These are phyloP conservation scores for Didymosphaeria variabile DNA, from an alignment of 2,329 filamentous ascomycete genomes.

Conservation along the genomic window DNA sequence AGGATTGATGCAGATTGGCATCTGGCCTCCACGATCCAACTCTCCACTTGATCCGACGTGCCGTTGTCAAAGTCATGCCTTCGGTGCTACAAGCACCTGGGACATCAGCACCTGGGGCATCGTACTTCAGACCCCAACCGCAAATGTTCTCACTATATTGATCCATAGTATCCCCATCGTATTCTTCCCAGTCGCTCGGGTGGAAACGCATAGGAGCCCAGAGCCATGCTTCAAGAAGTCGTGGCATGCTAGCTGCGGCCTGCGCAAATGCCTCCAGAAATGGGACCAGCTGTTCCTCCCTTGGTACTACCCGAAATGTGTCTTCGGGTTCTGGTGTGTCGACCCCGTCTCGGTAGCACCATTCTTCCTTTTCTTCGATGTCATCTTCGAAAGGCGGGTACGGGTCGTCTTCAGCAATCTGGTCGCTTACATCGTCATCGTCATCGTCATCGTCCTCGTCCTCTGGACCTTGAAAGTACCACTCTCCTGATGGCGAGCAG, in stretches of 20 bases:
- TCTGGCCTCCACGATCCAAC: slow-evolving; percentile 1
- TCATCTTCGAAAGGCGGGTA: slow-evolving; percentile 1
- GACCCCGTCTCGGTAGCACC: background rate
- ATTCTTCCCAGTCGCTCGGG: background rate
- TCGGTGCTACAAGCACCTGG: background rate
- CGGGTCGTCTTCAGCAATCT: background rate
- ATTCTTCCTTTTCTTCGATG: background rate
- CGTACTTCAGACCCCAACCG: slow-evolving; percentile 3
- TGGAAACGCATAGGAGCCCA: slow-evolving; percentile 1
- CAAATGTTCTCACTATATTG: background rate
- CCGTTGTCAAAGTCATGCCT: background rate
- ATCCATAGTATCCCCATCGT: background rate
- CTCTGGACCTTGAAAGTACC: slow-evolving; percentile 2
- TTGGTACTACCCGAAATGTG: slow-evolving; percentile 3
- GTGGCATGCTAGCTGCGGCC: slow-evolving; percentile 3
- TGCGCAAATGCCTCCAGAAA: slow-evolving; percentile 1
- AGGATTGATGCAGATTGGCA: background rate
- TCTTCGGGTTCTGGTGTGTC: background rate
- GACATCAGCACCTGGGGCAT: background rate
- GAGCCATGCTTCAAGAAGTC: background rate
- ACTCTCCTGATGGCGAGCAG: background rate
- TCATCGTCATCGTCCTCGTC: background rate
- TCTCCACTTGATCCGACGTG: slow-evolving; percentile 6
- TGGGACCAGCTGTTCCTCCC: background rate
- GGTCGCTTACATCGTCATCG: no score